phyloP scores from a whole-genome alignment of 805 yeast species.

The Teunomyces atbi region DNA sequence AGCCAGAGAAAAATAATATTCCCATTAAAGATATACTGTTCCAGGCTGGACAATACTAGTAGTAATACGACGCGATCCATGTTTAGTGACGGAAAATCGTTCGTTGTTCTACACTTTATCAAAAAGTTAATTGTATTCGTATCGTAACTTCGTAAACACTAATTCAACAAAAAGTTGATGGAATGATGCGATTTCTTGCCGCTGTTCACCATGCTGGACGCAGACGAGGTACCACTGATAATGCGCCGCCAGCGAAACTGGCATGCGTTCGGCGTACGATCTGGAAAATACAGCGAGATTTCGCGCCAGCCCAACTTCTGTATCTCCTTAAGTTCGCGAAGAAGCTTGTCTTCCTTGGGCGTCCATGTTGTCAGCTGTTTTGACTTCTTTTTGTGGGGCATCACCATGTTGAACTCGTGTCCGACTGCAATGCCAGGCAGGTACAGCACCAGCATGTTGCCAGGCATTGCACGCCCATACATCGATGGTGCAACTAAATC shows the following conservation, averaged over 20 bases:
- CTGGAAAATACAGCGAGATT: conserved; percentile 72
- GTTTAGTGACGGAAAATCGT: too few species aligned
- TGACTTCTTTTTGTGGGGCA: conserved; percentile 19
- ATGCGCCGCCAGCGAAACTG: conserved; percentile 75
- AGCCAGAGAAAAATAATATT: neutral
- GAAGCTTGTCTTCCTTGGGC: conserved; percentile 67
- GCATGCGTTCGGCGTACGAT: conserved; percentile 71
- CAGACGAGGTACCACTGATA: conserved; percentile 31
- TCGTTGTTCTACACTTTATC: neutral
- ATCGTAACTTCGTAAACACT: conserved; percentile 1
- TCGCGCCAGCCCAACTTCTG: conserved; percentile 89
- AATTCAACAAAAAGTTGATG: conserved; percentile 27
- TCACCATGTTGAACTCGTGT: neutral
- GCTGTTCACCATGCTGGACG: neutral
- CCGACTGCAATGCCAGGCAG: conserved; percentile 4
- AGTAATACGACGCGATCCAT: too few species aligned
- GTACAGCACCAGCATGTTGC: conserved; percentile 1
- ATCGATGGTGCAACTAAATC: neutral
- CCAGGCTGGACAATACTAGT: too few species aligned
- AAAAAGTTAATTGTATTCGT: neutral
- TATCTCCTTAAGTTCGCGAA: conserved; percentile 76
- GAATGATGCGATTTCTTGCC: conserved; percentile 26
- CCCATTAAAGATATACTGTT: too few species aligned
- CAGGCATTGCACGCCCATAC: neutral
- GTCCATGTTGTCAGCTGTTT: conserved; percentile 61